Base-by-base conservation (phyloP, 805 yeast genomes). In the Teunomyces aglyptinius region DNA sequence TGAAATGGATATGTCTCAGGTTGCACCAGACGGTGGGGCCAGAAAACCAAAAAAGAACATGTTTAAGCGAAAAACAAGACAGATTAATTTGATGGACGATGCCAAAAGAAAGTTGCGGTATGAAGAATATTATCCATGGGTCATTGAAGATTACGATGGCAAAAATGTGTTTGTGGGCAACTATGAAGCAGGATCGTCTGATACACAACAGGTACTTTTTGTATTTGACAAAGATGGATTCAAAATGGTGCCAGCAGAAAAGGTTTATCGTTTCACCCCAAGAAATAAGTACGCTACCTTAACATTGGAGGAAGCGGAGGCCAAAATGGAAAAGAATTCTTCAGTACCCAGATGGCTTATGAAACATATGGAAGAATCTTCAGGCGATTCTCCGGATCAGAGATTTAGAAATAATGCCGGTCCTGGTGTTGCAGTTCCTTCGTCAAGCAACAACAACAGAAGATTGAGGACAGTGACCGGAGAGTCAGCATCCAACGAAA, bases 41-140 rank as follows among this genome's bases (percentile, higher is more conserved):
- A 75, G 94, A 51, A 82, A 78, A 56, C 75, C 77, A 38, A 78
- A 81, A 48, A 78, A 77, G 50, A 77, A 76, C 48, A 63, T 80
- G 49, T 70, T 83, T 59, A 86, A 85, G 61, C 80, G 87, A 53
- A 90, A 90, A 63, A 90, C 97, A 1, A 80, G 91, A 57, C 96
- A 91, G 64, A 81, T 89, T 15, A 83, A 79, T 55, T 79, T 85
- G 22, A 81, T 89, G 62, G 89, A 89, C 59, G 98, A 91, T 56
- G 80, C 80, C 6, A 91, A 89, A 50, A 78, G 92, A 51, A 85
- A 82, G 60, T 72, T 94, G 51, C 77, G 98, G 61, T 94, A 92
- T 62, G 99, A 94, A 68, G 99, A 94, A 68, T 89, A 85, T 64
- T 92, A 88, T 58, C 99, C 99, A 0, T 94, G 99, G 99, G 96